Evolutionary conservation across 106 monocot genomes (phyloP).

Genomic region (Dendrobium officinale): DNA sequence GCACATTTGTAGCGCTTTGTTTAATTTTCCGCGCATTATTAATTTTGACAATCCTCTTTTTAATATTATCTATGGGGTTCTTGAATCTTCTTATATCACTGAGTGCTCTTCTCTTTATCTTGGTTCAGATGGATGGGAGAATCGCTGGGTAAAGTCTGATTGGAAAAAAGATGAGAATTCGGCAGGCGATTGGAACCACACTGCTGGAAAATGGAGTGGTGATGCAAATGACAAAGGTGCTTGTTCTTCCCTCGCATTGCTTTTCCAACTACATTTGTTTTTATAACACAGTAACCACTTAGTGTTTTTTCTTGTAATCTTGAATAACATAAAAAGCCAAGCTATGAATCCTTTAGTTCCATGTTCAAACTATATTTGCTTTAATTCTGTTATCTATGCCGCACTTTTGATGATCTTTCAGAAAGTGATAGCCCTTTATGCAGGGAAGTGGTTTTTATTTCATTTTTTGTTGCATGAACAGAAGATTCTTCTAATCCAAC

Average conservation of each 20-base stretch:
- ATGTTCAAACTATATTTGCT: too few relatives aligned
- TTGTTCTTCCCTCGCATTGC: background rate
- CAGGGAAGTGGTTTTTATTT: too few relatives aligned
- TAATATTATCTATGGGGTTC: background rate
- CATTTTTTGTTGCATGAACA: too few relatives aligned
- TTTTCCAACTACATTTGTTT: background rate
- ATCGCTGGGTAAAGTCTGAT: constrained; percentile 78
- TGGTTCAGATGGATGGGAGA: constrained; percentile 71
- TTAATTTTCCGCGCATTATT: background rate
- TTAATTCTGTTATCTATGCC: too few relatives aligned
- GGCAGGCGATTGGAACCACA: constrained; percentile 84
- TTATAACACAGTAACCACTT: background rate
- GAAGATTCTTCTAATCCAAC: too few relatives aligned
- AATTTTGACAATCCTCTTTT: background rate
- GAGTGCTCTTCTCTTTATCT: background rate
- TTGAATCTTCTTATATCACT: background rate
- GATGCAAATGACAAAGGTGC: constrained; percentile 68
- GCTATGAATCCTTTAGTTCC: background rate
- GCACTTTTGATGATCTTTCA: too few relatives aligned
- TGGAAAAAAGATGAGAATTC: constrained; percentile 84
- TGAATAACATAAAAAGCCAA: background rate
- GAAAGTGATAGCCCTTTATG: too few relatives aligned
- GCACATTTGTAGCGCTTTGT: background rate
- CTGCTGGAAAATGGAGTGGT: constrained; percentile 74
- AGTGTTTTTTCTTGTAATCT: background rate